phyloP scores from a whole-genome alignment of 2,329 filamentous ascomycete species.

The Stagonosporopsis rhizophila region DNA sequence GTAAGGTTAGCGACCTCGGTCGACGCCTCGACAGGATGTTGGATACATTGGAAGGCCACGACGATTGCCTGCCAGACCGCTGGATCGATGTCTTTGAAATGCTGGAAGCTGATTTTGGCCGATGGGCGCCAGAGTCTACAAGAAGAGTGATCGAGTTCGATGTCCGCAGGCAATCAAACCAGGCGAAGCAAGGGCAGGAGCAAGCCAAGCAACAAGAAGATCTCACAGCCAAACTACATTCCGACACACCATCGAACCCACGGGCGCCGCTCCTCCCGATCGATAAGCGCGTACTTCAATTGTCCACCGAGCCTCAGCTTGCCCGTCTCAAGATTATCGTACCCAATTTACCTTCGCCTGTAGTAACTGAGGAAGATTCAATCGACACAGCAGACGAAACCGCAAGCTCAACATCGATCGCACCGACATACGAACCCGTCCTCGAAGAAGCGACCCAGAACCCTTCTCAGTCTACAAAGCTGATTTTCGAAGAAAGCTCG shows the following conservation, averaged over 20 bases:
- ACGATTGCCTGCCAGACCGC: constrained; percentile 81
- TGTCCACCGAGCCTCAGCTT: constrained; percentile 9
- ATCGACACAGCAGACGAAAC: neutral
- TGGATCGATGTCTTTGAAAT: constrained; percentile 90
- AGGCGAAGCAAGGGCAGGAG: constrained; percentile 19
- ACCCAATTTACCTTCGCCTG: neutral
- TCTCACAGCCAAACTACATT: constrained; percentile 17
- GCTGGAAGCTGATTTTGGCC: constrained; percentile 77
- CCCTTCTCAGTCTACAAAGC: neutral
- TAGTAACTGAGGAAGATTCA: neutral
- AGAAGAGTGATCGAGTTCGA: constrained; percentile 74
- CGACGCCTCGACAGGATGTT: constrained; percentile 82
- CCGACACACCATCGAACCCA: constrained; percentile 10
- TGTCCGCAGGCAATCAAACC: constrained; percentile 30
- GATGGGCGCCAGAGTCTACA: constrained; percentile 83
- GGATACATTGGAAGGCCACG: constrained; percentile 81
- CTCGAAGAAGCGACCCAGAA: neutral
- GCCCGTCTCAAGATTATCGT: neutral
- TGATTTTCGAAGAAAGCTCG: neutral
- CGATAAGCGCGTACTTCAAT: constrained; percentile 11
- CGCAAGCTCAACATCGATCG: neutral
- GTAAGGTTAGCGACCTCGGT: constrained; percentile 74
- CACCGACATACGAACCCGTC: neutral
- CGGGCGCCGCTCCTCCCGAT: constrained; percentile 3
- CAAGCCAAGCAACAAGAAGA: neutral